Conservation (phyloP, 2,329 filamentous ascomycete species). For the Ciborinia camelliae region DNA sequence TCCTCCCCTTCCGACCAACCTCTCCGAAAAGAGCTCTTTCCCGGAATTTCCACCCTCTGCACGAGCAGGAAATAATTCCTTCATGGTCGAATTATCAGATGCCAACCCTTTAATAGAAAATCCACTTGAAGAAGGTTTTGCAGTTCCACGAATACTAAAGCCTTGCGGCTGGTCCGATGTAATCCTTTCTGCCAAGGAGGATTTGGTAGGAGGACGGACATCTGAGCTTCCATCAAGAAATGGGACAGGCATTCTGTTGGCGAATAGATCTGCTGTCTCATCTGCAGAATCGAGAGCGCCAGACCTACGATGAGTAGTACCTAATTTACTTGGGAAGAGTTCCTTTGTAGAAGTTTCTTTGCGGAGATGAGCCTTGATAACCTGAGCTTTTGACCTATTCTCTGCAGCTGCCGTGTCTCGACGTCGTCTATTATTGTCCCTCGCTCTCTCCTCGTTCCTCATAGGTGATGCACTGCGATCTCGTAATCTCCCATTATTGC, state of each 20-base stretch:
- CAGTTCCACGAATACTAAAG: constrained; percentile 61
- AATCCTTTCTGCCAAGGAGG: constrained; percentile 29
- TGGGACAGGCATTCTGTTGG: constrained; percentile 48
- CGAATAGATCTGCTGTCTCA: constrained; percentile 50
- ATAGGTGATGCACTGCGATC: constrained; percentile 38
- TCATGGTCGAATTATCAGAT: constrained; percentile 50
- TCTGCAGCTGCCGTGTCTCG: constrained; percentile 33
- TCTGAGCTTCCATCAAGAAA: constrained; percentile 46
- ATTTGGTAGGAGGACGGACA: constrained; percentile 21
- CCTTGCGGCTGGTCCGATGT: constrained; percentile 35
- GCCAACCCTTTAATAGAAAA: constrained; percentile 67
- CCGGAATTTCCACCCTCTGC: constrained; percentile 54
- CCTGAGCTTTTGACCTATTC: constrained; percentile 46
- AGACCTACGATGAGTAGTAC: constrained; percentile 45
- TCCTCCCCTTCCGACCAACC: constrained; percentile 53
- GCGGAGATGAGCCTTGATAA: constrained; percentile 41
- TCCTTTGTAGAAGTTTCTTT: constrained; percentile 41
- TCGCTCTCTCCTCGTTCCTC: constrained; percentile 40
- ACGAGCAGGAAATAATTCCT: constrained; percentile 68
- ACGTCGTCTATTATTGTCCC: constrained; percentile 35
- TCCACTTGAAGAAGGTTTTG: constrained; percentile 44
- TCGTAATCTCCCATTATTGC: constrained; percentile 35
- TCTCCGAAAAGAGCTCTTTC: constrained; percentile 67
- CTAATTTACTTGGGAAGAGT: constrained; percentile 52
- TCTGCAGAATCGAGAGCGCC: constrained; percentile 53